Percentiles rank a stretch among this genome's conserved stretches.
Evolutionary conservation across 2,329 filamentous ascomycete genomes (phyloP).

Genomic region (Dothistroma septosporum): DNA sequence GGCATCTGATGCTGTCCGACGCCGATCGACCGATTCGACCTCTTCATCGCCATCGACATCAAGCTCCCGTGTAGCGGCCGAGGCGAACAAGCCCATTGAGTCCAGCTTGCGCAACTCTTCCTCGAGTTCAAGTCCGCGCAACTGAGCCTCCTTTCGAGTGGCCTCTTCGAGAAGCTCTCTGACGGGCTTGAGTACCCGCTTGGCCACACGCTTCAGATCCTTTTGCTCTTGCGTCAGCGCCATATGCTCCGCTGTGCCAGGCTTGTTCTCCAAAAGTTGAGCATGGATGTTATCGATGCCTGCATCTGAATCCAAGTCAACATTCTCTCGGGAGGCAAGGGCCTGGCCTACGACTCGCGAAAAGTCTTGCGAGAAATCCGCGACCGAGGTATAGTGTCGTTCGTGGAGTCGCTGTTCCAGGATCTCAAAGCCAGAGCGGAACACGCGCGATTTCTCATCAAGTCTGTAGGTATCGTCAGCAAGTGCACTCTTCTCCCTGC

Average conservation of each 20-base stretch:
- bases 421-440: slow-evolving; percentile 51
- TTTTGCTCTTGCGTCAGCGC: slow-evolving; percentile 61
- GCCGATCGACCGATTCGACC: slow-evolving; percentile 23
- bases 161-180: slow-evolving; percentile 74
- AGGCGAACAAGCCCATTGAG: slow-evolving; percentile 55
- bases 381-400: slow-evolving; percentile 57
- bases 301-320: slow-evolving; percentile 18
- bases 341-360: slow-evolving; percentile 54
- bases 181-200: slow-evolving; percentile 79
- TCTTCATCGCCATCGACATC: slow-evolving; percentile 46
- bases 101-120: slow-evolving; percentile 70
- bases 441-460: slow-evolving; percentile 54
- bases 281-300: slow-evolving; percentile 38
- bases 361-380: slow-evolving; percentile 57
- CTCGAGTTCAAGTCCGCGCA: slow-evolving; percentile 66
- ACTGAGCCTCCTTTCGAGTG: slow-evolving; percentile 73
- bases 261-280: slow-evolving; percentile 36
- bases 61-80: slow-evolving; percentile 37
- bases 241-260: slow-evolving; percentile 38
- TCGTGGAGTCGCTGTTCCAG: slow-evolving; percentile 53
- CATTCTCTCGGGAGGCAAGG: slow-evolving; percentile 37
- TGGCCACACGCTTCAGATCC: slow-evolving; percentile 78
- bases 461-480: slow-evolving; percentile 51
- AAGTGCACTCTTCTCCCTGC: slow-evolving; percentile 8
- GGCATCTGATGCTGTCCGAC: slow-evolving; percentile 35